Base-by-base conservation (phyloP, 2,329 filamentous ascomycete species). In the Aspergillus pseudonomiae region DNA sequence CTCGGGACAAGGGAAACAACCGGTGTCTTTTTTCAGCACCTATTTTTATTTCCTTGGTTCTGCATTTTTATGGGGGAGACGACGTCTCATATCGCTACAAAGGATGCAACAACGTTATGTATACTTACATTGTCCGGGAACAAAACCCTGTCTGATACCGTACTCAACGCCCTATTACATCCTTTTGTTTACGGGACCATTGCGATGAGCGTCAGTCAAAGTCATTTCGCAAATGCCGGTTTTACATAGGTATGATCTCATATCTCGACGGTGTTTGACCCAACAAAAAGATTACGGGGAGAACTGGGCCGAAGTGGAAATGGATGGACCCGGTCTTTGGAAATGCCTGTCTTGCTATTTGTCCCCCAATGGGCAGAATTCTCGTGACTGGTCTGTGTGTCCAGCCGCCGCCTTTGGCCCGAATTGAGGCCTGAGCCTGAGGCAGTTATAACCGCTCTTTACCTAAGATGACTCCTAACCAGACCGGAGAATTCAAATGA, bases 1-100 rank as follows among this genome's bases (percentile, higher is more conserved):
- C 71, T 71, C 77, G 77, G 76, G 68, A 70, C 60, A 30, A 59
- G 28, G 57, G 32, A 39, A 36, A 52, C 59, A 57, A 36, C 55
- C 64, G 63, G 64, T 61, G 64, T 64, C 34, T 57, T 57, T 60
- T 57, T 60, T 62, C 45, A 53, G 62, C 48, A 14, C 48, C 32
- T 55, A 39, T 55, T 53, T 28, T 53, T 34, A 19, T 14, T 28
- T 52, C 50, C 48, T 62, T 60, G n/a, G 30, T 52, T 28, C 28
- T 12, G 7, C 28, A 11, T 19, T 26, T 52, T 32, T 52, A 26
- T 32, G 24, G 30, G 28, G 50, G 28, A 19, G 28, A 12, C 10
- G 19, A 14, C 7, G 10, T 9, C 28, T 16, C 6, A 16, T 34
- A n/a, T 10, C 16, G 28, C 34, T 16, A 30, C 19, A 28, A 53